Conservation (phyloP, 2,329 filamentous ascomycete species). For the Colletotrichum tamarilloi region DNA sequence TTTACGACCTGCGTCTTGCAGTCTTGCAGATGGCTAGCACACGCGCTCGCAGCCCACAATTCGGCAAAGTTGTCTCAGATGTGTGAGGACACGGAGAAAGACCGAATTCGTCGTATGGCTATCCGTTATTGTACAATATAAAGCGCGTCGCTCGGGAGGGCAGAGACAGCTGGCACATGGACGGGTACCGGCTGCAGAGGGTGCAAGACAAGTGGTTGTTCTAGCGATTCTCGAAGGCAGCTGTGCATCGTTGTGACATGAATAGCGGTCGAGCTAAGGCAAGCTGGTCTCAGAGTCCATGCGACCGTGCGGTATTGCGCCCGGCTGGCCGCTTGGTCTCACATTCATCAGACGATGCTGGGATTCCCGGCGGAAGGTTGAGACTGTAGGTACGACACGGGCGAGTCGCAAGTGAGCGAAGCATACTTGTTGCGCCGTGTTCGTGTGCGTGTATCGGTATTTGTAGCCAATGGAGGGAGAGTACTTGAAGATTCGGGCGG, state of each 20-base stretch:
- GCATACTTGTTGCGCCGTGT: neutral
- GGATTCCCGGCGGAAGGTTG: slow-evolving; percentile 10
- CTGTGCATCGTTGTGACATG: slow-evolving; percentile 19
- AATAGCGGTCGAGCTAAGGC: slow-evolving; percentile 25
- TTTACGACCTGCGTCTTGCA: slow-evolving; percentile 11
- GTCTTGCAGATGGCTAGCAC: slow-evolving; percentile 9
- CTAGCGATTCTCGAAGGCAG: slow-evolving; percentile 29
- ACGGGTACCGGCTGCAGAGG: neutral
- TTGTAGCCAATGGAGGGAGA: neutral
- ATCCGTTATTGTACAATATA: too few relatives aligned
- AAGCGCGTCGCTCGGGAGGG: neutral
- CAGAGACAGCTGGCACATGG: neutral
- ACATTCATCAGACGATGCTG: slow-evolving; percentile 16
- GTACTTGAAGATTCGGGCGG: neutral
- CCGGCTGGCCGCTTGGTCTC: slow-evolving; percentile 16
- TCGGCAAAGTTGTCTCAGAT: slow-evolving; percentile 6
- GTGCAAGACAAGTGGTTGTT: slow-evolving; percentile 19
- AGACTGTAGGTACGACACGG: slow-evolving; percentile 16
- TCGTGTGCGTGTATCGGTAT: neutral
- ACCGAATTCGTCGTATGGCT: slow-evolving; percentile 1
- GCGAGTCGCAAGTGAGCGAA: neutral
- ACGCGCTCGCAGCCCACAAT: slow-evolving; percentile 4
- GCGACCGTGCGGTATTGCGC: slow-evolving; percentile 6
- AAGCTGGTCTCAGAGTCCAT: slow-evolving; percentile 20
- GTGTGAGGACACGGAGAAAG: neutral